These are phyloP conservation scores for Calcarisporium arbuscula DNA, from an alignment of 2,329 filamentous ascomycete genomes.

Conservation along the genomic window DNA sequence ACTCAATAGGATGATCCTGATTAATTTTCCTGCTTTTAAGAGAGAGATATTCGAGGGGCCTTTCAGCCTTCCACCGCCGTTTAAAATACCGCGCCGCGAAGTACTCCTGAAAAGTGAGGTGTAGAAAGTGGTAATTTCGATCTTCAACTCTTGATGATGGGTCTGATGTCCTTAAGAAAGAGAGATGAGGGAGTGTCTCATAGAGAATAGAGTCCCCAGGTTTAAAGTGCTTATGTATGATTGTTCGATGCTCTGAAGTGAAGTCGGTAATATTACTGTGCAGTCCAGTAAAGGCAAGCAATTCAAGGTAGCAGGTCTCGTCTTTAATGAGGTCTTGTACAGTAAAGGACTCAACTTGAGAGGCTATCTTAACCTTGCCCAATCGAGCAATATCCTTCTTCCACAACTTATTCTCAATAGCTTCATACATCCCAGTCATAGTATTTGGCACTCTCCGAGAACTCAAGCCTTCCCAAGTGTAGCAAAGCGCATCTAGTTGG, in stretches of 20 bases:
- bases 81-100: constrained; percentile 1
- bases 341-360: too few species aligned
- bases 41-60: too few species aligned
- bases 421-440: constrained; percentile 2
- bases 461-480: neutral
- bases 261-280: too few species aligned
- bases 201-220: neutral
- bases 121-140: neutral
- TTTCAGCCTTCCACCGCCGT: too few species aligned
- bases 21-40: too few species aligned
- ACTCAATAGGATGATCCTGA: too few species aligned
- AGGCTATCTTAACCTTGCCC: neutral
- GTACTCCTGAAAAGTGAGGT: neutral
- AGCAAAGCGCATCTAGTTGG: constrained; percentile 3
- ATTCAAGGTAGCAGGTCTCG: neutral
- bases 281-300: too few species aligned
- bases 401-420: constrained; percentile 2
- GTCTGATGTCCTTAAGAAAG: neutral
- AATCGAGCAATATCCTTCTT: neutral
- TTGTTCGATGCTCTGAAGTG: too few species aligned
- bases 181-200: neutral
- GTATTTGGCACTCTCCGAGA: constrained; percentile 1
- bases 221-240: too few species aligned
- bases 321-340: neutral
- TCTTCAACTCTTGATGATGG: neutral